These are phyloP conservation scores for Mrakia blollopis DNA, from an alignment of 768 basidiomycete species.

Conservation along the genomic window DNA sequence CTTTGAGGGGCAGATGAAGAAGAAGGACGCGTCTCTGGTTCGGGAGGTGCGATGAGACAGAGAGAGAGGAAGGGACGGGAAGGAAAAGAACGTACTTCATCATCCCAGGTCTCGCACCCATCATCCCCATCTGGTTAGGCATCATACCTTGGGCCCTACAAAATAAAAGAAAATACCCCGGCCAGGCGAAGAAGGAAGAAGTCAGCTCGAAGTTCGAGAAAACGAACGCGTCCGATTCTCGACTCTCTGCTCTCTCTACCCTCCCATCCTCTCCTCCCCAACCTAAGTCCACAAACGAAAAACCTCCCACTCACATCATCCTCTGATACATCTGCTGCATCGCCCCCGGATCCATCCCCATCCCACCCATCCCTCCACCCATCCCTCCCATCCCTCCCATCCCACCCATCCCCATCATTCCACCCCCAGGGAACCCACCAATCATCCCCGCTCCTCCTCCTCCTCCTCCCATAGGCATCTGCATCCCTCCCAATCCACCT, in stretches of 20 bases:
- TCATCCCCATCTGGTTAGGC: constrained; percentile 12
- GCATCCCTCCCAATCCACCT: constrained; percentile 16
- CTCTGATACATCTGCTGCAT: constrained; percentile 75
- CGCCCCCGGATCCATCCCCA: constrained; percentile 25
- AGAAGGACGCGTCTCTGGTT: not conserved
- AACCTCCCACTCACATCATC: constrained; percentile 53
- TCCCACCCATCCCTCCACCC: constrained; percentile 34
- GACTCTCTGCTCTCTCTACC: not conserved
- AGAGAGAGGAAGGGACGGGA: not conserved
- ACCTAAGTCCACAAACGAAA: not conserved
- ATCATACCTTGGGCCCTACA: constrained; percentile 55
- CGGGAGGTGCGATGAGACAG: not conserved
- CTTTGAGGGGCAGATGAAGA: not conserved
- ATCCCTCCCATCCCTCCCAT: constrained; percentile 14
- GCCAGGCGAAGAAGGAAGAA: not conserved
- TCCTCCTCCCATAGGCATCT: constrained; percentile 26
- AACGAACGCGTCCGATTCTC: not conserved
- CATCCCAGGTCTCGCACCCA: not conserved
- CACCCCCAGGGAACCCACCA: not conserved
- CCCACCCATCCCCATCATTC: constrained; percentile 27
- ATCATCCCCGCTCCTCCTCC: constrained; percentile 17
- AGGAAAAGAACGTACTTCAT: constrained; percentile 11
- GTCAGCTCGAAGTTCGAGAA: not conserved
- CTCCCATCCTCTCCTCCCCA: constrained; percentile 15
- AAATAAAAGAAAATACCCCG: constrained; percentile 12